Conservation (phyloP, 495 filamentous ascomycete genomes). For the Aspergillus heteromorphus region DNA sequence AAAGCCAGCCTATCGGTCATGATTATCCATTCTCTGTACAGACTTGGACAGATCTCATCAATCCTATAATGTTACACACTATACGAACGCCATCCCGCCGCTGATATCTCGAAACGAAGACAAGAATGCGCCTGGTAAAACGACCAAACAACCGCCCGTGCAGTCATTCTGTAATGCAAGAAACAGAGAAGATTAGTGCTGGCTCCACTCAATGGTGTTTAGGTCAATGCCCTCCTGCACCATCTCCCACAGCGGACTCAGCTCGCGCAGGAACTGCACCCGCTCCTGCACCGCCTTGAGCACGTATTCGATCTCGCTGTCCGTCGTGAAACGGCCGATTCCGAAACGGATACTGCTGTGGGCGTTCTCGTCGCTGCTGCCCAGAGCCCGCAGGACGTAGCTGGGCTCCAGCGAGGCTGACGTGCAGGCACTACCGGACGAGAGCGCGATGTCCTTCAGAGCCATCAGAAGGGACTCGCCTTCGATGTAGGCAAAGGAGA, state of each 20-base stretch:
- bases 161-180: slow-evolving; percentile 5
- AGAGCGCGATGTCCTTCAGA: slow-evolving; percentile 94
- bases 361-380: slow-evolving; percentile 93
- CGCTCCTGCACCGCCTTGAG: slow-evolving; percentile 87
- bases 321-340: slow-evolving; percentile 94
- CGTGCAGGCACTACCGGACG: slow-evolving; percentile 94
- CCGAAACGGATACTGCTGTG: slow-evolving; percentile 97
- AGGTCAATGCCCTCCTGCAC: slow-evolving; percentile 95
- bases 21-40: slow-evolving; percentile 15
- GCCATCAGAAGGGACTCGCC: slow-evolving; percentile 98
- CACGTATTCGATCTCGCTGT: slow-evolving; percentile 94
- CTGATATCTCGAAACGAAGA: slow-evolving; percentile 11
- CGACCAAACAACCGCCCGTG: slow-evolving; percentile 1
- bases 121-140: slow-evolving; percentile 9
- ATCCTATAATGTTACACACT: slow-evolving; percentile 12
- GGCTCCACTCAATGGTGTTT: slow-evolving; percentile 96
- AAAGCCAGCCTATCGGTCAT: background rate
- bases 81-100: slow-evolving; percentile 29
- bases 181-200: slow-evolving; percentile 54
- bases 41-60: slow-evolving; percentile 5
- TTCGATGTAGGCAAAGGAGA: slow-evolving; percentile 97
- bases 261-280: slow-evolving; percentile 86
- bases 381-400: slow-evolving; percentile 89
- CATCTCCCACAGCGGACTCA: slow-evolving; percentile 96
- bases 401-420: slow-evolving; percentile 94